Evolutionary conservation across 1,284 basidiomycete species (phyloP), one percentile per base, ranked within the genome.

Genomic region (Baeospora myosura): DNA sequence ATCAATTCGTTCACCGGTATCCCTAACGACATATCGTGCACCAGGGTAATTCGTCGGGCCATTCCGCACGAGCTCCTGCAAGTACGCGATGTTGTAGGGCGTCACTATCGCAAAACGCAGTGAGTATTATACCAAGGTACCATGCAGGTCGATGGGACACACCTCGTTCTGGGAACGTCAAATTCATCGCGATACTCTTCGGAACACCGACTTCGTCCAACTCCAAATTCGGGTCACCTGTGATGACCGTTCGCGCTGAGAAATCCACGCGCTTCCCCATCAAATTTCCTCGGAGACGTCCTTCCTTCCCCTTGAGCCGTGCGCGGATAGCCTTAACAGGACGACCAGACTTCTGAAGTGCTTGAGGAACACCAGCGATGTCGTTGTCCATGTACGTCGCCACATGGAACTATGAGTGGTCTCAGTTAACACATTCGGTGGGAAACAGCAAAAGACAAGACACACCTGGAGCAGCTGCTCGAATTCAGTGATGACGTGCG

Each of bases 351-450:
- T 98, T 98, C 60, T 98, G 96, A 56, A 97, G 67, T 1, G 95
- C 93, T 60, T 98, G 94, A 0, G 96, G 96, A 31, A 98, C 92
- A 44, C 96, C 96, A 23, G 96, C 93, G 50, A 98, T 95, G 61
- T 98, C 94, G 61, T 98, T 99, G 62, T 99, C 96, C 95, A 99
- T 98, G 61, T 98, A 98, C 0, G 96, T 98, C 5, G 95, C 96
- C 47, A 96, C 92, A 60, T 98, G 96, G 63, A 95, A 98, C 83
- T 93, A 48, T 3, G 24, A 45, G 31, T 25, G 40, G 34, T 20
- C 43, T 48, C 35, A 31, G 43, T 43, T 28, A 46, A 38, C 3
- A 26, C 39, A 22, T 11, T 11, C 36, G 38, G 16, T 41, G 38
- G 23, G 12, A 10, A 36, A 42, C 39, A 10, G 20, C 14, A 43